Conservation (phyloP, 805 yeast species). For the Yarrowia alimentaria region DNA sequence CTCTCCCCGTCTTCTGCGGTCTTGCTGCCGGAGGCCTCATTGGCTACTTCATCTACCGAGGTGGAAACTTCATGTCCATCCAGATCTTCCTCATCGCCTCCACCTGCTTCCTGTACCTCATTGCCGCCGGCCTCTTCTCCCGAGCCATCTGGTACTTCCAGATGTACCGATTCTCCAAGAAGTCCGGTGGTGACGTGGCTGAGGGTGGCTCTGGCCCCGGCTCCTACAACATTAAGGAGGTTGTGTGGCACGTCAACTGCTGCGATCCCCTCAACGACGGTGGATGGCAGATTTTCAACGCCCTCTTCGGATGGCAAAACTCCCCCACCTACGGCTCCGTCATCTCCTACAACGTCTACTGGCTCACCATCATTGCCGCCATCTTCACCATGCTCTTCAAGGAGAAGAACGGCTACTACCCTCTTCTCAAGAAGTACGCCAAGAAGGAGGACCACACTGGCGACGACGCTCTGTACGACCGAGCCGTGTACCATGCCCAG, state of each 20-base stretch:
- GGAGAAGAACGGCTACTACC: constrained; percentile 62
- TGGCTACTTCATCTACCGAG: constrained; percentile 72
- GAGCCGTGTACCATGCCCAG: constrained; percentile 7
- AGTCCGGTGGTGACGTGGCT: constrained; percentile 92
- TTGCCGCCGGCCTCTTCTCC: constrained; percentile 89
- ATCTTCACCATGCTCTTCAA: constrained; percentile 68
- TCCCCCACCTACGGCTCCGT: constrained; percentile 93
- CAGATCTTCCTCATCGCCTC: constrained; percentile 84
- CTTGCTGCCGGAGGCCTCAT: constrained; percentile 70
- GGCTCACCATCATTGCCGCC: constrained; percentile 64
- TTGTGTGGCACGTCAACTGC: constrained; percentile 97
- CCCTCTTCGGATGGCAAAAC: constrained; percentile 95
- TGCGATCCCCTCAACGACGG: constrained; percentile 89
- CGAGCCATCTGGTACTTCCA: constrained; percentile 92
- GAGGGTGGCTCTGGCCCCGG: constrained; percentile 95
- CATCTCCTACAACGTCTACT: constrained; percentile 81
- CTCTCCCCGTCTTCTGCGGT: constrained; percentile 89
- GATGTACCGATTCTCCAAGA: constrained; percentile 56
- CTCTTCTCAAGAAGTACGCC: constrained; percentile 17
- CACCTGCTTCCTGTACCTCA: constrained; percentile 83
- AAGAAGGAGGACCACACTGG: constrained; percentile 8
- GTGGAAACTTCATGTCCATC: constrained; percentile 79
- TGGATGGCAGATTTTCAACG: constrained; percentile 97
- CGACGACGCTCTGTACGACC: constrained; percentile 3
- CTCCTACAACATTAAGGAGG: constrained; percentile 72